phyloP scores from a whole-genome alignment of 768 basidiomycete species.

The Dendrothele bispora region DNA sequence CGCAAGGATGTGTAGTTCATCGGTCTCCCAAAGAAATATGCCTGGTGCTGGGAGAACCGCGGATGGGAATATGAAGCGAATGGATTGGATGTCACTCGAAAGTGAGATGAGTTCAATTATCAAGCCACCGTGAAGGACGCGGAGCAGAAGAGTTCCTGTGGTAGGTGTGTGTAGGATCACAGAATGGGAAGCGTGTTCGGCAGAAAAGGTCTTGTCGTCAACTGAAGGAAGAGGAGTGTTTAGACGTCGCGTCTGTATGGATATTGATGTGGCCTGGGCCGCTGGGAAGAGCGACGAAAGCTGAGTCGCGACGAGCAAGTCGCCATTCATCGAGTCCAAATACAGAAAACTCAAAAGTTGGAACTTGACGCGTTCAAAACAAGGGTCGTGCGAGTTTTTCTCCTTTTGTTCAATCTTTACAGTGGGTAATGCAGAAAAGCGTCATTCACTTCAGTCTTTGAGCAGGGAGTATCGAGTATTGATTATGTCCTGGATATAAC shows the following conservation, averaged over 20 bases:
- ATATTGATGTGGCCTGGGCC: conserved; percentile 47
- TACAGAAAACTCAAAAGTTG: not conserved
- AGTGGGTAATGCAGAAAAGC: too few species aligned
- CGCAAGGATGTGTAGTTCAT: conserved; percentile 68
- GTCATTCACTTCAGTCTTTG: too few species aligned
- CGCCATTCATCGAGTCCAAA: conserved; percentile 4
- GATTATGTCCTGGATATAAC: too few species aligned
- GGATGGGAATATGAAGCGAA: conserved; percentile 80
- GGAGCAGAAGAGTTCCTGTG: conserved; percentile 68
- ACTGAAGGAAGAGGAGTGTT: conserved; percentile 46
- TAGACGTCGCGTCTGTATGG: conserved; percentile 60
- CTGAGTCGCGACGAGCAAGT: conserved; percentile 57
- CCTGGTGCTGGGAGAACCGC: conserved; percentile 64
- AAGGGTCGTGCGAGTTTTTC: not conserved
- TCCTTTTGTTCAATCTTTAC: not conserved
- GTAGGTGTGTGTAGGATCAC: conserved; percentile 53
- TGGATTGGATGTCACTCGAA: conserved; percentile 59
- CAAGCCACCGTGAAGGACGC: conserved; percentile 71
- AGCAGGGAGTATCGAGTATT: too few species aligned
- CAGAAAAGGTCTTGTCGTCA: conserved; percentile 38
- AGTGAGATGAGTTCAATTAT: conserved; percentile 80
- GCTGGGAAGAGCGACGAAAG: conserved; percentile 64
- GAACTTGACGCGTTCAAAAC: not conserved
- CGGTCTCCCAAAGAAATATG: conserved; percentile 53
- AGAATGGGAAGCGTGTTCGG: conserved; percentile 73